These are phyloP conservation scores for Chenopodium berlandieri DNA, from an alignment of 148 eudicot species.

Conservation along the genomic window DNA sequence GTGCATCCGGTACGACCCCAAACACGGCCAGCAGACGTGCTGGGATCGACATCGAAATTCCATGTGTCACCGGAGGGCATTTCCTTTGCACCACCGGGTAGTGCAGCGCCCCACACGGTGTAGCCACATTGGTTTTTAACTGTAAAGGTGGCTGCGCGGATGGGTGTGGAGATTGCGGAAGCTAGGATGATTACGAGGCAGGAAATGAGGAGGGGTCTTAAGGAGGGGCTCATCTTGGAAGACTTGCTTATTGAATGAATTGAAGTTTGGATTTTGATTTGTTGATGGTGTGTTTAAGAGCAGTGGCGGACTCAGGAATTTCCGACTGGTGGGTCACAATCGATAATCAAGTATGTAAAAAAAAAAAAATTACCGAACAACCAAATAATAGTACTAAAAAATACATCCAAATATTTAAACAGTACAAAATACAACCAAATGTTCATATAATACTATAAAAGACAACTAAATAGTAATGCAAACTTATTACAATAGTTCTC, in stretches of 20 bases:
- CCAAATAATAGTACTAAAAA: too few species aligned
- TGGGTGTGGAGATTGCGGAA: conserved; percentile 17
- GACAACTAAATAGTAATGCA: too few species aligned
- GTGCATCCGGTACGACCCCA: conserved; percentile 34
- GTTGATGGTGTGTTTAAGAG: background rate
- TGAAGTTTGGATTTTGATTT: background rate
- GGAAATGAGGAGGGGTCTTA: background rate
- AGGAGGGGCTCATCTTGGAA: background rate
- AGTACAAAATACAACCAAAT: too few species aligned
- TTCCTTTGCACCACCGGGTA: conserved; percentile 25
- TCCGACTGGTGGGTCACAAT: too few species aligned
- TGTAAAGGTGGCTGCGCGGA: conserved; percentile 20
- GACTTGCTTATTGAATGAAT: background rate
- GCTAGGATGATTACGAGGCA: background rate
- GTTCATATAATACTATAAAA: too few species aligned
- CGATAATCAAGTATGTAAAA: too few species aligned
- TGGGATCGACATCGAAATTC: conserved; percentile 14
- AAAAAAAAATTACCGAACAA: too few species aligned
- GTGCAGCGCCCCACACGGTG: conserved; percentile 31
- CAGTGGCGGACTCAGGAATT: too few species aligned
- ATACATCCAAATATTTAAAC: too few species aligned
- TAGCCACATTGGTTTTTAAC: conserved; percentile 27
- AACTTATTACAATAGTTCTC: too few species aligned
- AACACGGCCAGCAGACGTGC: conserved; percentile 18
- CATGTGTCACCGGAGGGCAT: conserved; percentile 23